A percentile compares a stretch with the other conserved stretches of the same genome.
Conservation (phyloP, 2,329 filamentous ascomycete species). For the Microascus cirrosus region DNA sequence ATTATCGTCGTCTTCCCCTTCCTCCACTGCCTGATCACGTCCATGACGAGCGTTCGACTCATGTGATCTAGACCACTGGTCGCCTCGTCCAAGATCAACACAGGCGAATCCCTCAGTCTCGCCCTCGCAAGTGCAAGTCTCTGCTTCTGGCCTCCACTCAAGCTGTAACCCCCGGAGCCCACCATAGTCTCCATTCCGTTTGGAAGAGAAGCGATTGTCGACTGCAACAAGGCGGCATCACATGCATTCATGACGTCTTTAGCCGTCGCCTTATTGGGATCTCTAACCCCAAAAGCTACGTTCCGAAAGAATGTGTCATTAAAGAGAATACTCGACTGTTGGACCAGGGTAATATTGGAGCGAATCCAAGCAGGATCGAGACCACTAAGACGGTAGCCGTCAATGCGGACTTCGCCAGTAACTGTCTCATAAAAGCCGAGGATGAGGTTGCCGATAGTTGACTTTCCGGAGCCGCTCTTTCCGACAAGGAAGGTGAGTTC, state of each 20-base stretch:
- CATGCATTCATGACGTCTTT: constrained; percentile 51
- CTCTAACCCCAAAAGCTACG: constrained; percentile 56
- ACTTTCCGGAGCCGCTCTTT: constrained; percentile 83
- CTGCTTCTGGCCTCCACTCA: constrained; percentile 82
- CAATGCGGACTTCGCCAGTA: constrained; percentile 56
- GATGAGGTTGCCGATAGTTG: constrained; percentile 72
- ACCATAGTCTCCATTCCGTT: constrained; percentile 61
- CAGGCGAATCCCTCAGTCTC: constrained; percentile 61
- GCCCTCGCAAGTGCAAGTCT: constrained; percentile 72
- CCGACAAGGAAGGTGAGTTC: constrained; percentile 75
- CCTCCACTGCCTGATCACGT: constrained; percentile 67
- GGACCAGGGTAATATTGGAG: constrained; percentile 66
- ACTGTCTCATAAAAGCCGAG: constrained; percentile 63
- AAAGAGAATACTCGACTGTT: constrained; percentile 75
- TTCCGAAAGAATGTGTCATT: constrained; percentile 71
- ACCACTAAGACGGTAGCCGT: constrained; percentile 48
- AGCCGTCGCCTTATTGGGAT: constrained; percentile 34
- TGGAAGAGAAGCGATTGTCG: constrained; percentile 55
- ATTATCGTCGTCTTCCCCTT: constrained; percentile 77
- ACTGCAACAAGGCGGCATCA: constrained; percentile 56
- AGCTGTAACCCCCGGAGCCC: constrained; percentile 53
- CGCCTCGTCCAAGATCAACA: constrained; percentile 64
- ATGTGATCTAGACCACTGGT: constrained; percentile 77
- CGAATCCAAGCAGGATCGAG: constrained; percentile 64
- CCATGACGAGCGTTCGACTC: constrained; percentile 57